Conservation (phyloP, 2,329 filamentous ascomycete species). For the Trichoderma afroharzianum region DNA sequence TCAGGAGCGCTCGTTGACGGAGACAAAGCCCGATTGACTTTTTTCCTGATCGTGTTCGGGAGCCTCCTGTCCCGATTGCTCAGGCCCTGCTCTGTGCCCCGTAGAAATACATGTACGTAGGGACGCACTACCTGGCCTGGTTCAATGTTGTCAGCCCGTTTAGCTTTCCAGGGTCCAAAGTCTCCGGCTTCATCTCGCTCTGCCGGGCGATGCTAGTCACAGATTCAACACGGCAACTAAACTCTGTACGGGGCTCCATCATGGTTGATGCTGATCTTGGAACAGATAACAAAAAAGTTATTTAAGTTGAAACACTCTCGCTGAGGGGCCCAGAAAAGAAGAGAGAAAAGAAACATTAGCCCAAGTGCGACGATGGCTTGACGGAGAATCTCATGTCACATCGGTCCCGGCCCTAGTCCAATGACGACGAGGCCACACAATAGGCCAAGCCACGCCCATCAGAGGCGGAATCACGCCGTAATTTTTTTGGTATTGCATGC, state of each 20-base stretch:
- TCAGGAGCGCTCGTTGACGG: neutral
- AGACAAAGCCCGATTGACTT: neutral
- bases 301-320: neutral
- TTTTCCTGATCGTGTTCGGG: neutral
- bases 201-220: neutral
- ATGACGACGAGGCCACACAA: neutral
- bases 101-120: neutral
- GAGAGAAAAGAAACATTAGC: neutral
- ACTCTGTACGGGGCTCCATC: neutral
- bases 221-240: neutral
- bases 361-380: neutral
- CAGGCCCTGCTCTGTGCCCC: neutral
- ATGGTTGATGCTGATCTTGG: neutral
- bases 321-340: neutral
- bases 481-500: neutral
- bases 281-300: neutral
- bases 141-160: neutral
- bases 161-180: neutral
- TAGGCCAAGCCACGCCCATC: slow-evolving; percentile 4
- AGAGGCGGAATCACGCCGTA: neutral
- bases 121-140: neutral
- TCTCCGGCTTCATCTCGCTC: neutral
- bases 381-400: neutral
- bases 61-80: neutral
- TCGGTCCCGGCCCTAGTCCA: neutral